Percentiles rank a stretch among this genome's conserved stretches.
These are phyloP conservation scores for Citrus hindsii DNA, from an alignment of 345 rosid genomes.

Conservation along the genomic window DNA sequence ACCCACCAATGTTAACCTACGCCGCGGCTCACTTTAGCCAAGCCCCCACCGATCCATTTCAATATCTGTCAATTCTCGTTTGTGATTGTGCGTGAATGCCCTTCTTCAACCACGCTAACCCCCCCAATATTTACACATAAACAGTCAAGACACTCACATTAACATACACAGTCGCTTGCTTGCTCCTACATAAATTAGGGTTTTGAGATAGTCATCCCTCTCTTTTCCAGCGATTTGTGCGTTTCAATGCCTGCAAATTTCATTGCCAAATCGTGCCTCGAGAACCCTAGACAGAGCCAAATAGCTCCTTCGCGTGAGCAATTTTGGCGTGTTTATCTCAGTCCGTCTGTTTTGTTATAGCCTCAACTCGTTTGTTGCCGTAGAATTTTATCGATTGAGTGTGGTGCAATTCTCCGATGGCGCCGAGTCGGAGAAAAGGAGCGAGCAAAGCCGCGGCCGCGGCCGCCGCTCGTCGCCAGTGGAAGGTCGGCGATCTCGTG, in stretches of 20 bases:
- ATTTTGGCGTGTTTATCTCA: constrained; percentile 25
- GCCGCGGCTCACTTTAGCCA: constrained; percentile 37
- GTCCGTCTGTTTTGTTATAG: not conserved
- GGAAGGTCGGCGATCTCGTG: constrained; percentile 98
- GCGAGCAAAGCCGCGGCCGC: constrained; percentile 71
- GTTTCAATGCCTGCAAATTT: constrained; percentile 64
- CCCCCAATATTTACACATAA: not conserved
- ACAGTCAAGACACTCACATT: not conserved
- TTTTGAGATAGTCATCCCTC: constrained; percentile 4
- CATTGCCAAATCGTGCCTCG: constrained; percentile 27
- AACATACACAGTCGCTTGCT: not conserved
- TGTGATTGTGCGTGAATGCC: constrained; percentile 1
- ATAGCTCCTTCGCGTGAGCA: constrained; percentile 29
- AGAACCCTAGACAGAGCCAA: constrained; percentile 41
- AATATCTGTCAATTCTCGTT: constrained; percentile 25
- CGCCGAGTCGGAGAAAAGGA: constrained; percentile 82
- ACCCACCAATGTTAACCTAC: constrained; percentile 21
- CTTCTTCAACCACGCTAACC: constrained; percentile 16
- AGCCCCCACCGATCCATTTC: constrained; percentile 28
- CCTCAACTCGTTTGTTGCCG: not conserved
- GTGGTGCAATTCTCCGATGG: constrained; percentile 45
- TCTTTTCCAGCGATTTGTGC: constrained; percentile 13
- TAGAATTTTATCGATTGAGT: not conserved
- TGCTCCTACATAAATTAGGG: constrained; percentile 27
- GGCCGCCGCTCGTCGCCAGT: constrained; percentile 76